Conservation (phyloP, 352 stramenopile genomes). For the Phytophthora megakarya region DNA sequence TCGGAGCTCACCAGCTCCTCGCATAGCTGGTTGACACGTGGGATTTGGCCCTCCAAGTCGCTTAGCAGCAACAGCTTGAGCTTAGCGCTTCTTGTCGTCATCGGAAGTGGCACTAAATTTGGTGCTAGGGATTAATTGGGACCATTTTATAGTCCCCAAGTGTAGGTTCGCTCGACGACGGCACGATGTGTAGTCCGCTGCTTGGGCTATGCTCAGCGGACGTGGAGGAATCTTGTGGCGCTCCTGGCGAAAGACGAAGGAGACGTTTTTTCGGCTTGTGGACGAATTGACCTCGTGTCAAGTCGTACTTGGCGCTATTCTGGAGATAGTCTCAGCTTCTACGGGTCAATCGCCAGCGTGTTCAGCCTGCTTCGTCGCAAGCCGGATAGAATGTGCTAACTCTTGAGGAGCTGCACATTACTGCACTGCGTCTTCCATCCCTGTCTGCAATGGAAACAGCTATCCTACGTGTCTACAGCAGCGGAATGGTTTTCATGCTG, state of each 20-base stretch:
- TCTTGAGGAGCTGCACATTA: constrained; percentile 19
- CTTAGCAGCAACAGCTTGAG: constrained; percentile 83
- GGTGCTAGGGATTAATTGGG: constrained; percentile 9
- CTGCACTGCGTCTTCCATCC: constrained; percentile 19
- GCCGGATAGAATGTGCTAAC: constrained; percentile 5
- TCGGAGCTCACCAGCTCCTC: constrained; percentile 73
- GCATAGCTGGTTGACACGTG: constrained; percentile 77
- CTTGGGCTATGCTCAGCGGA: constrained; percentile 15
- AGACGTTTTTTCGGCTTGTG: constrained; percentile 21
- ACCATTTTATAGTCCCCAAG: too few relatives aligned
- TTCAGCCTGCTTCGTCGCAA: constrained; percentile 11
- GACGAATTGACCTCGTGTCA: constrained; percentile 7
- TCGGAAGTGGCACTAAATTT: background rate
- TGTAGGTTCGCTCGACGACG: constrained; percentile 2
- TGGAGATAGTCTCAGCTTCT: constrained; percentile 5
- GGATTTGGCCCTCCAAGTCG: constrained; percentile 66
- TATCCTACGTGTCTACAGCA: too few relatives aligned
- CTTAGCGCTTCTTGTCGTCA: constrained; percentile 23
- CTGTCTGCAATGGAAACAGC: too few relatives aligned
- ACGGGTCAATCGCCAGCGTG: background rate
- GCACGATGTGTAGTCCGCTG: background rate
- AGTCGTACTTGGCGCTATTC: constrained; percentile 15
- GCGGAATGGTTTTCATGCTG: too few relatives aligned
- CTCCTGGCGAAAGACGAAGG: constrained; percentile 10
- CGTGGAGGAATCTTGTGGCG: constrained; percentile 1